Base-by-base conservation (phyloP, 441 rosid genomes). In the Erodium moschatum region DNA sequence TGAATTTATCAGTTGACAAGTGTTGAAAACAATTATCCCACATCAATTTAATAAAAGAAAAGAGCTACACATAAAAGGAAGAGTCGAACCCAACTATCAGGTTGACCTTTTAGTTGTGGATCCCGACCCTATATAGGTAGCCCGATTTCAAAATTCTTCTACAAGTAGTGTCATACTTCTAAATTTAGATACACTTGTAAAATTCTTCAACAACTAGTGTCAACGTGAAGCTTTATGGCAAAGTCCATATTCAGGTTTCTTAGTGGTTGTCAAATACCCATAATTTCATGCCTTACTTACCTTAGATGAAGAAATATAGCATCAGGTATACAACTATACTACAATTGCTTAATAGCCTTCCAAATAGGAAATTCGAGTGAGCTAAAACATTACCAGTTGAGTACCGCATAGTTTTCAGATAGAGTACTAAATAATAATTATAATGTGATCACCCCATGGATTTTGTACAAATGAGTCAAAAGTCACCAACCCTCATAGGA, bases 341-440 rank as follows among this genome's bases (percentile, higher is more conserved):
- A 58, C 19, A 58, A 19, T 58, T 58, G 12, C 63, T 19, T 58
- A 6, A 19, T 58, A 24, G 29, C 29, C 13, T 58, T 20, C 29
- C 10, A 20, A 20, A 58, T 58, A 19, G 63, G 29, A 58, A 58
- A 58, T 21, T 58, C 8, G 11, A 18, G 12, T 19, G 63, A 58
- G 29, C 63, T 58, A 58, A 20, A 19, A 8, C 21, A 54, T 58
- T 58, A 20, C 63, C 63, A 6, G 63, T 58, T 58, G 63, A 58
- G 11, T 58, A 20, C 24, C 63, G 3, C 63, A 19, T 58, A 19
- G 63, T 58, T 58, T 58, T 58, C 20, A 58, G 63, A 58, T 20
- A 35, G 40, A 20, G 50, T 44, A 0, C 9, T 44, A 11, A 44
- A 10, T 5, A 19, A 18, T 58, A 58, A 6, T 16, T 58, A 20